Conservation (phyloP, 179 eudicot genomes). For the Monotropa hypopitys region DNA sequence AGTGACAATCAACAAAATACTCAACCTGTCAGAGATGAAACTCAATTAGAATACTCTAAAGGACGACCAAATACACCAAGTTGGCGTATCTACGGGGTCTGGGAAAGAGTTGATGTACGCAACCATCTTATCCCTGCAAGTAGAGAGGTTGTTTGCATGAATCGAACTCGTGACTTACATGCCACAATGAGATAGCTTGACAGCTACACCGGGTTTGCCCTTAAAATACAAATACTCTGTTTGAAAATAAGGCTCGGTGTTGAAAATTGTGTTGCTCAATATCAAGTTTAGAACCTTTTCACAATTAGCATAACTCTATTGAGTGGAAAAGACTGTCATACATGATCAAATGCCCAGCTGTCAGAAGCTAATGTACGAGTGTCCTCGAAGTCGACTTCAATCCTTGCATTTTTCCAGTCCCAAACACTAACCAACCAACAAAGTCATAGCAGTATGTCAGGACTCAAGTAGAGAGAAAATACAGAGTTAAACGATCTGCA, state of each 20-base stretch:
- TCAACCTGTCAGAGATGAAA: slow-evolving; percentile 51
- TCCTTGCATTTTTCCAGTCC: slow-evolving; percentile 66
- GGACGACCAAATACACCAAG: too few species aligned
- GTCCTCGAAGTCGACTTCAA: slow-evolving; percentile 49
- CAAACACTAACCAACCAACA: slow-evolving; percentile 42
- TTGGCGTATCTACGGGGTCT: too few species aligned
- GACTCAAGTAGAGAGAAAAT: background rate
- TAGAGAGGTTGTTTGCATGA: too few species aligned
- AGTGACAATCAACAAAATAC: slow-evolving; percentile 87
- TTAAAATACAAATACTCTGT: background rate
- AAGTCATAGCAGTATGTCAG: slow-evolving; percentile 6
- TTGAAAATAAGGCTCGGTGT: background rate
- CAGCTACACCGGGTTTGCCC: too few species aligned
- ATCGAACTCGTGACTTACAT: too few species aligned
- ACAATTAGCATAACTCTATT: background rate
- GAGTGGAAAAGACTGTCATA: slow-evolving; percentile 18
- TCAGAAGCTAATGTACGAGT: slow-evolving; percentile 77
- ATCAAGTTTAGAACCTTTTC: background rate
- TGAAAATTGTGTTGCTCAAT: background rate
- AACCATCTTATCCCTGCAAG: too few species aligned
- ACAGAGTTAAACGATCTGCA: background rate
- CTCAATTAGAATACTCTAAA: background rate
- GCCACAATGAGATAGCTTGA: too few species aligned
- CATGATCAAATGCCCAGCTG: slow-evolving; percentile 61
- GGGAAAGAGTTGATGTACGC: too few species aligned